Evolutionary conservation across 768 basidiomycete genomes (phyloP).

Genomic region (Kwoniella bestiolae): DNA sequence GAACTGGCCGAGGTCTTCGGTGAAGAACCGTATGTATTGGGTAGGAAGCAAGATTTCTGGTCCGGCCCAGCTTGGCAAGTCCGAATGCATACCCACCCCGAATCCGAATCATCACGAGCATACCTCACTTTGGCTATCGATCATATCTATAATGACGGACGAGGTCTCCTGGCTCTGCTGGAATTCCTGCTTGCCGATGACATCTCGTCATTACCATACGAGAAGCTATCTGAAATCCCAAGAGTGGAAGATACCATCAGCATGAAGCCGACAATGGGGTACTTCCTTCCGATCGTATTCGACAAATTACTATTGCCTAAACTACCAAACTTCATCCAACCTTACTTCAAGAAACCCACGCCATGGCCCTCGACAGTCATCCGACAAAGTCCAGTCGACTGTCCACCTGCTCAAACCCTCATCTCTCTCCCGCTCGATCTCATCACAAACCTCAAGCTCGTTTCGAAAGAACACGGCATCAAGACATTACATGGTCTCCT

Average conservation of each 20-base stretch:
- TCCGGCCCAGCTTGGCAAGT: constrained; percentile 22
- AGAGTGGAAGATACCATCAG: constrained; percentile 9
- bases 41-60: neutral
- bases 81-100: neutral
- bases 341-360: constrained; percentile 9
- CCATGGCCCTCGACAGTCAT: constrained; percentile 16
- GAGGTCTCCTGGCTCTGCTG: constrained; percentile 11
- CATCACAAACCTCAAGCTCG: constrained; percentile 13
- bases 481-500: constrained; percentile 29
- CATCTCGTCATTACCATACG: constrained; percentile 24
- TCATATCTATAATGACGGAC: constrained; percentile 25
- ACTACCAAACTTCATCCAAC: constrained; percentile 22
- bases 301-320: constrained; percentile 21
- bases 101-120: neutral
- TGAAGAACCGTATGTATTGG: neutral
- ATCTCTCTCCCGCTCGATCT: constrained; percentile 4
- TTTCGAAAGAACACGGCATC: constrained; percentile 15
- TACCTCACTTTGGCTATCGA: constrained; percentile 23
- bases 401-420: constrained; percentile 1
- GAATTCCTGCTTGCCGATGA: constrained; percentile 13
- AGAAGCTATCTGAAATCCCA: constrained; percentile 8
- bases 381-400: neutral
- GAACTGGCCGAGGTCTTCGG: constrained; percentile 1
- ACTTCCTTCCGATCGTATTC: constrained; percentile 23
- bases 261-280: constrained; percentile 12